phyloP scores from a whole-genome alignment of 1,139 yeast genomes.

The Taphrina sp. region DNA sequence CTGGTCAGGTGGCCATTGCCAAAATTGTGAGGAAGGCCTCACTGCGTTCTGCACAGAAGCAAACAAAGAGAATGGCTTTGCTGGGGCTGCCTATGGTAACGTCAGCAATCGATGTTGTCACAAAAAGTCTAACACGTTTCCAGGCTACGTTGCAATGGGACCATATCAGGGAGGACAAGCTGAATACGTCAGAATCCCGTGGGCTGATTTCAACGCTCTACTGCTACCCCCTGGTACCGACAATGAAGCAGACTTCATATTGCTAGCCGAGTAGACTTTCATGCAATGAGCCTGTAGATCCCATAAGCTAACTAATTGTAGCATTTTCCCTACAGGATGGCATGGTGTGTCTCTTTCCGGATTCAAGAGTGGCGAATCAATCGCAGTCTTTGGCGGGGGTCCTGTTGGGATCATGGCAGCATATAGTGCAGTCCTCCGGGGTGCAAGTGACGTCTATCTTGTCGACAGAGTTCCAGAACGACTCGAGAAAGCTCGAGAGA shows the following conservation, averaged over 20 bases:
- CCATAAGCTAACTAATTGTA: background rate
- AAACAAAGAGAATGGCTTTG: slow-evolving; percentile 26
- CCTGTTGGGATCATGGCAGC: slow-evolving; percentile 52
- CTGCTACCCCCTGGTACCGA: slow-evolving; percentile 26
- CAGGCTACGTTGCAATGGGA: slow-evolving; percentile 44
- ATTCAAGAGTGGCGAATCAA: slow-evolving; percentile 46
- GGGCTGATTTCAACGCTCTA: slow-evolving; percentile 46
- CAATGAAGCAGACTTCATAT: slow-evolving; percentile 17
- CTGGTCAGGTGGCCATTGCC: slow-evolving; percentile 46
- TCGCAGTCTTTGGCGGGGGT: slow-evolving; percentile 59
- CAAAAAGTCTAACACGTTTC: background rate
- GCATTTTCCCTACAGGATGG: slow-evolving; percentile 27
- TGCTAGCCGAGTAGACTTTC: slow-evolving; percentile 2
- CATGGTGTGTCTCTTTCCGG: slow-evolving; percentile 20
- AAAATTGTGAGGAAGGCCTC: slow-evolving; percentile 35
- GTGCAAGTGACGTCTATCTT: slow-evolving; percentile 16
- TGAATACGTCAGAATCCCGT: slow-evolving; percentile 59
- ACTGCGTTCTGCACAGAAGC: slow-evolving; percentile 47
- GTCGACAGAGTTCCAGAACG: slow-evolving; percentile 20
- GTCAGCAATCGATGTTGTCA: too few relatives aligned
- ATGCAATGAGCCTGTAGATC: too few relatives aligned
- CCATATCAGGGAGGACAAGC: slow-evolving; percentile 51
- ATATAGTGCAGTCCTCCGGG: slow-evolving; percentile 15
- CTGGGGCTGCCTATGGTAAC: slow-evolving; percentile 25
- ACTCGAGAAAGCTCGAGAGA: slow-evolving; percentile 20